Evolutionary conservation across 331 rosid genomes (phyloP), one percentile per base, ranked within the genome.

Genomic region (Malus hybrid): DNA sequence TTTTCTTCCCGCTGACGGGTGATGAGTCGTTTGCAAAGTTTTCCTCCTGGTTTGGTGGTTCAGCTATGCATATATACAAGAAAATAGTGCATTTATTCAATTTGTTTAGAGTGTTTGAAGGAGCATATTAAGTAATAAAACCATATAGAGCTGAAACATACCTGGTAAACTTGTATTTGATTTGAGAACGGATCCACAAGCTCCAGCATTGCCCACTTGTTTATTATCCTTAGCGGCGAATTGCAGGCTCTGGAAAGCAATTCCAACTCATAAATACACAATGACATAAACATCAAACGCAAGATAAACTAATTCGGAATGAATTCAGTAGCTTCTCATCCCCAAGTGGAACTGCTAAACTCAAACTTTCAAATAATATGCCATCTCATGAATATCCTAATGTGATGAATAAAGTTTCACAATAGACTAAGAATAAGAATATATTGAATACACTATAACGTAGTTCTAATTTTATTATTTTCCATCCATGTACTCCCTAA

Each of bases 121-220:
- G 4, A 36, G 44, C 59, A 73, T 5, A 9, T 12, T 16, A 61
- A 46, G 55, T 14, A 7, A 28, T 22, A 12, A 70, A 31, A 15
- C 70, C 36, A 46, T 24, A 5, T 11, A 56, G 1, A 60, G 59
- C 56, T 20, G 50, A 46, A 54, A 64, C 74, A 71, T 86, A 88
- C 92, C 88, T 7, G 70, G 73, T 34, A 80, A 68, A 65, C 71
- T 10, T 62, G 78, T 78, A 70, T 76, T 54, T 33, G 90, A 77
- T 46, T 80, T 73, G 34, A 20, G 27, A 56, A 78, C 71, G 65
- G 28, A 76, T 72, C 72, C 83, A 65, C 78, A 75, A 70, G 74
- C 73, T 46, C 67, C 76, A 73, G 46, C 76, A 39, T 70, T 73
- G 27, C 32, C 34, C 65, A 79, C 84, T 64, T 80, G 81, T 65